Percentiles rank a stretch among this genome's conserved stretches.
phyloP scores from a whole-genome alignment of 768 basidiomycete species.

The Ephemerocybe angulata region DNA sequence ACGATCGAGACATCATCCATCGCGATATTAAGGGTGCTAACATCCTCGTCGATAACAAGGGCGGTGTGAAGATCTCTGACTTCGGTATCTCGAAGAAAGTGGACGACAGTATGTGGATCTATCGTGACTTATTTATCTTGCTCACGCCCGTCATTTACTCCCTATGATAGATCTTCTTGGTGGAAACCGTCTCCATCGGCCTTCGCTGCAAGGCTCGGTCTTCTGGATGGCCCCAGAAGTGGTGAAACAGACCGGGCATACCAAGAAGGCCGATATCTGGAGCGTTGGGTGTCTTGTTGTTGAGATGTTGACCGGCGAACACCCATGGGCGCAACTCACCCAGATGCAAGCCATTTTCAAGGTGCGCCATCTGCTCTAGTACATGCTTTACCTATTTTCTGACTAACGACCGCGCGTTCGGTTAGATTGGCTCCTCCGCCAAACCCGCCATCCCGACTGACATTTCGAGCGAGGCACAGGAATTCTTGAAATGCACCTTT shows the following conservation, averaged over 20 bases:
- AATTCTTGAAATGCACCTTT: slow-evolving; percentile 84
- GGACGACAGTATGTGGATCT: slow-evolving; percentile 74
- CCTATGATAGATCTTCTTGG: slow-evolving; percentile 37
- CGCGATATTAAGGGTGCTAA: slow-evolving; percentile 99
- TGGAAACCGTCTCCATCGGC: slow-evolving; percentile 76
- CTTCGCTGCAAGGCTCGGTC: slow-evolving; percentile 94
- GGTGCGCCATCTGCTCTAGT: slow-evolving; percentile 37
- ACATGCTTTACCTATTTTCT: neutral
- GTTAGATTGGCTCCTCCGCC: slow-evolving; percentile 86
- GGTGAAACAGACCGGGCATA: slow-evolving; percentile 92
- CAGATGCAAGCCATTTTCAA: slow-evolving; percentile 99
- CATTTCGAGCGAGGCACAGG: slow-evolving; percentile 83
- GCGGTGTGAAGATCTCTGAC: slow-evolving; percentile 95
- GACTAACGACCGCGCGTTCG: neutral
- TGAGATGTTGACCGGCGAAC: slow-evolving; percentile 95
- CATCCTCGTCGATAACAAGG: slow-evolving; percentile 97
- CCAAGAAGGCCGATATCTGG: slow-evolving; percentile 94
- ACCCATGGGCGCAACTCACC: slow-evolving; percentile 91
- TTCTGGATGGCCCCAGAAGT: slow-evolving; percentile 99
- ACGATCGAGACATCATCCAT: slow-evolving; percentile 92
- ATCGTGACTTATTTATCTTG: neutral
- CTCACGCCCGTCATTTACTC: neutral
- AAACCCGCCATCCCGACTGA: slow-evolving; percentile 88
- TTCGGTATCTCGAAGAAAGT: slow-evolving; percentile 98
- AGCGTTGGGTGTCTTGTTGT: slow-evolving; percentile 92